Conservation (phyloP, 116 monocot genomes). For the Dioscorea cayenensis region DNA sequence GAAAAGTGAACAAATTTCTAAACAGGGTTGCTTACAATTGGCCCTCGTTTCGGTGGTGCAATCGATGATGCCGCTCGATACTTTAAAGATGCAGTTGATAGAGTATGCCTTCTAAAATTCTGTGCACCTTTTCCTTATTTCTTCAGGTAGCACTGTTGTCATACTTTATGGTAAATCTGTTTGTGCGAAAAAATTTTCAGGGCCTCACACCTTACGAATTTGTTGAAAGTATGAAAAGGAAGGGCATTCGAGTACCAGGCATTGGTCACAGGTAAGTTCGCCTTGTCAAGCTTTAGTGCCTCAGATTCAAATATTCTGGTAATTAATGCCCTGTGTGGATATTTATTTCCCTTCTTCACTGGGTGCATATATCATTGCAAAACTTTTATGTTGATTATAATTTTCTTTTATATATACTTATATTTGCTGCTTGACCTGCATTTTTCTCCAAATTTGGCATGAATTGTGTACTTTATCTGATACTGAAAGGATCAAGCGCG, state of each 20-base stretch:
- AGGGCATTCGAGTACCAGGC: slow-evolving; percentile 95
- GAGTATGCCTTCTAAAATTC: slow-evolving; percentile 28
- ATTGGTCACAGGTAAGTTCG: slow-evolving; percentile 88
- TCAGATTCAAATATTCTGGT: neutral
- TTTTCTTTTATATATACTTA: no score
- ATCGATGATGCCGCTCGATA: slow-evolving; percentile 99
- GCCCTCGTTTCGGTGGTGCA: slow-evolving; percentile 98
- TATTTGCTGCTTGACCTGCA: neutral
- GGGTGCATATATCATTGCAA: neutral
- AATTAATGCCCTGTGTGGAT: neutral
- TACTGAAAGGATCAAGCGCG: slow-evolving; percentile 80
- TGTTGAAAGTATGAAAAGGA: slow-evolving; percentile 98
- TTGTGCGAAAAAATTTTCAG: slow-evolving; percentile 22
- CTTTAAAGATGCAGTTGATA: slow-evolving; percentile 97
- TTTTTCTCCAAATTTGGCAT: neutral
- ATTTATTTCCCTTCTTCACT: neutral
- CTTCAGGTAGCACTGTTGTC: neutral
- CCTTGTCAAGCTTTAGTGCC: neutral
- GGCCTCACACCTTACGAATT: slow-evolving; percentile 92
- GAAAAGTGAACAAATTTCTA: slow-evolving; percentile 12
- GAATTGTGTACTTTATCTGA: neutral
- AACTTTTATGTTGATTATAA: no score
- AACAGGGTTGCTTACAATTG: slow-evolving; percentile 93
- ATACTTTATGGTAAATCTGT: neutral
- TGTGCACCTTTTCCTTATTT: neutral